A percentile compares a stretch with the other conserved stretches of the same genome.
Conservation (phyloP, 768 basidiomycete genomes). For the Psilocybe sp. region DNA sequence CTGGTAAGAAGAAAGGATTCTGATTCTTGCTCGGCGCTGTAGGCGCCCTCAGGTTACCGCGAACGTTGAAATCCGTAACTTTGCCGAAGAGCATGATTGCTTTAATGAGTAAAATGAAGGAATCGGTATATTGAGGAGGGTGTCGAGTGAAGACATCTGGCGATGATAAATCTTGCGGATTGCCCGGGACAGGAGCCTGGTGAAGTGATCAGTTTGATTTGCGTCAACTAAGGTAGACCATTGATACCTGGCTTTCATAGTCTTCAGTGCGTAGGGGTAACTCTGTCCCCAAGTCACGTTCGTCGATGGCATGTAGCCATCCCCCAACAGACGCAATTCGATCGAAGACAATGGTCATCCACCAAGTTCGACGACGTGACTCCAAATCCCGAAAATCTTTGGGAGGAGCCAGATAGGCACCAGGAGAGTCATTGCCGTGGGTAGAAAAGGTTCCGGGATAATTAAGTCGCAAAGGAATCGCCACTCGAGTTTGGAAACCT, state of each 20-base stretch:
- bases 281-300: conserved; percentile 82
- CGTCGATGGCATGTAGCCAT: conserved; percentile 84
- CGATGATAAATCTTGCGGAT: conserved; percentile 70
- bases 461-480: conserved; percentile 78
- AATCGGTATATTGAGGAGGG: conserved; percentile 75
- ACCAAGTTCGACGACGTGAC: conserved; percentile 80
- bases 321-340: conserved; percentile 79
- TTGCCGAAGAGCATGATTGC: conserved; percentile 81
- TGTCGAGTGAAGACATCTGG: conserved; percentile 68
- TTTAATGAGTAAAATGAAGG: conserved; percentile 79
- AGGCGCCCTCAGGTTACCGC: conserved; percentile 65
- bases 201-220: conserved; percentile 2
- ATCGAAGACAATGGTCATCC: conserved; percentile 88
- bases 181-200: conserved; percentile 61
- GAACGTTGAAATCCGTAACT: conserved; percentile 83
- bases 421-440: conserved; percentile 64
- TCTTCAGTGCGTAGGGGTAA: conserved; percentile 73
- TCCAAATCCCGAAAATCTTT: conserved; percentile 75
- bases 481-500: conserved; percentile 79
- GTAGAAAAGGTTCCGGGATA: conserved; percentile 82
- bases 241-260: conserved; percentile 69
- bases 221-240: background rate
- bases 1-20: conserved; percentile 65
- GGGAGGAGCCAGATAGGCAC: conserved; percentile 78
- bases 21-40: conserved; percentile 68